A percentile compares a stretch with the other conserved stretches of the same genome.
Conservation (phyloP, 768 basidiomycete species). For the Fistulinella prunicolor region DNA sequence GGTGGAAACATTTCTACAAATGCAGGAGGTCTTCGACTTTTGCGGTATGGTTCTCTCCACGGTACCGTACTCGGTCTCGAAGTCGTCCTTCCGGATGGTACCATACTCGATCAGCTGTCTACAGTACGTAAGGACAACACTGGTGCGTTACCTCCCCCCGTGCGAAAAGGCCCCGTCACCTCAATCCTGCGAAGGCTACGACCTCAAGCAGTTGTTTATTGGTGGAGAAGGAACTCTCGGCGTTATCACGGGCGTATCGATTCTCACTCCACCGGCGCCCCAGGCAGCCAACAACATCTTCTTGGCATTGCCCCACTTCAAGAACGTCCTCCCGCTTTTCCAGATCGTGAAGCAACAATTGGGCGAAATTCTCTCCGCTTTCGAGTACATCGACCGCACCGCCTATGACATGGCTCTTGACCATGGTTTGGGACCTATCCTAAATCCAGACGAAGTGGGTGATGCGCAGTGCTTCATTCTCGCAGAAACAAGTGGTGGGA, state of each 20-base stretch:
- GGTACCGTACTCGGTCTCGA: constrained; percentile 94
- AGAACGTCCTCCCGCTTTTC: constrained; percentile 84
- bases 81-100: constrained; percentile 92
- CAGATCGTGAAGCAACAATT: constrained; percentile 75
- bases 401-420: constrained; percentile 82
- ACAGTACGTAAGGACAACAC: constrained; percentile 96
- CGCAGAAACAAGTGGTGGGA: constrained; percentile 92
- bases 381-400: constrained; percentile 92
- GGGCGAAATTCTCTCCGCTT: constrained; percentile 95
- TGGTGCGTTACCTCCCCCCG: constrained; percentile 44
- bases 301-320: constrained; percentile 82
- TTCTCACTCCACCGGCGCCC: constrained; percentile 81
- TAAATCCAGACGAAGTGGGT: constrained; percentile 69
- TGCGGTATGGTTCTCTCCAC: constrained; percentile 93
- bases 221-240: constrained; percentile 97
- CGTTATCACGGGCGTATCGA: constrained; percentile 91
- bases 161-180: background rate
- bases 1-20: constrained; percentile 98
- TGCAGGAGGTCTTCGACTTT: constrained; percentile 91
- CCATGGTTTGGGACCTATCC: constrained; percentile 75
- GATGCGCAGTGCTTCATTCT: constrained; percentile 87
- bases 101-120: constrained; percentile 84
- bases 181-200: constrained; percentile 64
- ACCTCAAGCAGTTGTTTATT: constrained; percentile 97
- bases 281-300: constrained; percentile 89